phyloP scores from a whole-genome alignment of 208 protist species.

The Acanthamoeba healyi region DNA sequence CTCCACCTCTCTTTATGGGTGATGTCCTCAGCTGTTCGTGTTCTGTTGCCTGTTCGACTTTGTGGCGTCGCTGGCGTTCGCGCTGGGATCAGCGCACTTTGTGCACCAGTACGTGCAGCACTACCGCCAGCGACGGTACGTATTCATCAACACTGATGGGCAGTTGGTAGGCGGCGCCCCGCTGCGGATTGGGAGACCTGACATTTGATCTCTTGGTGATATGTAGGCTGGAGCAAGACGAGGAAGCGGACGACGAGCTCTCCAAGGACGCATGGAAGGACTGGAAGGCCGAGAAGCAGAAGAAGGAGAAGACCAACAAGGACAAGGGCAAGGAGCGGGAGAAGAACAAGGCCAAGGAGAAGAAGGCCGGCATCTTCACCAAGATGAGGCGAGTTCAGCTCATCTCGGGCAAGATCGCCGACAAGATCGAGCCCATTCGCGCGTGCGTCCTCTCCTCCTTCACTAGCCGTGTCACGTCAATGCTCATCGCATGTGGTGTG shows the following conservation, averaged over 20 bases:
- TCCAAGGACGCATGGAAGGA: slow-evolving; percentile 53
- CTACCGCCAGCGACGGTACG: slow-evolving; percentile 21
- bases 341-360: slow-evolving; percentile 40
- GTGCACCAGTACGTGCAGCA: slow-evolving; percentile 30
- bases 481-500: neutral
- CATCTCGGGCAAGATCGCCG: slow-evolving; percentile 61
- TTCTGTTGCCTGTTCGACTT: slow-evolving; percentile 44
- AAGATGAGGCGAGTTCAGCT: slow-evolving; percentile 41
- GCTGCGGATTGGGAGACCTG: too few relatives aligned
- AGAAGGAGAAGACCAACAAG: neutral
- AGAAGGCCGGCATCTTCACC: slow-evolving; percentile 44
- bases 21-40: slow-evolving; percentile 5
- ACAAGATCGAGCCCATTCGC: slow-evolving; percentile 56
- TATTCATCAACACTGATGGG: neutral
- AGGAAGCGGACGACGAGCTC: slow-evolving; percentile 40
- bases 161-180: neutral
- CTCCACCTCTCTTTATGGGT: neutral
- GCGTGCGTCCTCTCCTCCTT: neutral
- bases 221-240: slow-evolving; percentile 57
- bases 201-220: too few relatives aligned
- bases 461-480: neutral
- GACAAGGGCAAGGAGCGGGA: slow-evolving; percentile 41
- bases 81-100: slow-evolving; percentile 11
- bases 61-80: slow-evolving; percentile 40
- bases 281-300: slow-evolving; percentile 33